phyloP scores from a whole-genome alignment of 768 basidiomycete species.

The Gelatoporia subvermispora region DNA sequence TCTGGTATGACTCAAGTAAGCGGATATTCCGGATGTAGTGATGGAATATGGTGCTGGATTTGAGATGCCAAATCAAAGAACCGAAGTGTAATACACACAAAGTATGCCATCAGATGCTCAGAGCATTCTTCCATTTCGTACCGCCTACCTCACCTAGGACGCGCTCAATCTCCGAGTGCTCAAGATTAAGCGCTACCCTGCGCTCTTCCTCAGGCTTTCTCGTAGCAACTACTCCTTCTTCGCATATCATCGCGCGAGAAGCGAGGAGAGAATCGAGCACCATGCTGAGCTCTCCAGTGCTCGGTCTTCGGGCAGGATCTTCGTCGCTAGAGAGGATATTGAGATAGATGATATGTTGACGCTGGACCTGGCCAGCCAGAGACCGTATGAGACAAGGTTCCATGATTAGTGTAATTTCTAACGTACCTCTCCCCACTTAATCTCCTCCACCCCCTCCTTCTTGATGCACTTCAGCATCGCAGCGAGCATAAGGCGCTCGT shows the following conservation, averaged over 20 bases:
- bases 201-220: conserved; percentile 62
- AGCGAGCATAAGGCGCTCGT: conserved; percentile 85
- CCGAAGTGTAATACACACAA: too few species aligned
- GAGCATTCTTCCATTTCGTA: conserved; percentile 53
- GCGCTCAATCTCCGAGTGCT: conserved; percentile 79
- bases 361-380: conserved; percentile 50
- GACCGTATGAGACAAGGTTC: neutral
- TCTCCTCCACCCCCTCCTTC: conserved; percentile 82
- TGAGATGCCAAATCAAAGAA: too few species aligned
- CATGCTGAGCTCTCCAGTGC: conserved; percentile 53
- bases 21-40: too few species aligned
- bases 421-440: conserved; percentile 77
- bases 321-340: conserved; percentile 53
- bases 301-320: conserved; percentile 58
- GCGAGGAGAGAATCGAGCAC: conserved; percentile 76
- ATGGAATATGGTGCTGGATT: too few species aligned
- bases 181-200: conserved; percentile 76
- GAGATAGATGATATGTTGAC: conserved; percentile 72
- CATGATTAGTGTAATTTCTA: neutral
- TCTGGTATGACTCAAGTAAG: too few species aligned
- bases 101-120: conserved; percentile 27
- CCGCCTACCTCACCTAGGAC: conserved; percentile 82
- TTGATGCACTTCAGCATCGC: conserved; percentile 78
- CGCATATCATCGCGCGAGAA: conserved; percentile 71
- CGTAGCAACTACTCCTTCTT: conserved; percentile 48